Percentiles rank a stretch among this genome's conserved stretches.
These are phyloP conservation scores for Solanum etuberosum DNA, from an alignment of 257 asterid species.

Conservation along the genomic window DNA sequence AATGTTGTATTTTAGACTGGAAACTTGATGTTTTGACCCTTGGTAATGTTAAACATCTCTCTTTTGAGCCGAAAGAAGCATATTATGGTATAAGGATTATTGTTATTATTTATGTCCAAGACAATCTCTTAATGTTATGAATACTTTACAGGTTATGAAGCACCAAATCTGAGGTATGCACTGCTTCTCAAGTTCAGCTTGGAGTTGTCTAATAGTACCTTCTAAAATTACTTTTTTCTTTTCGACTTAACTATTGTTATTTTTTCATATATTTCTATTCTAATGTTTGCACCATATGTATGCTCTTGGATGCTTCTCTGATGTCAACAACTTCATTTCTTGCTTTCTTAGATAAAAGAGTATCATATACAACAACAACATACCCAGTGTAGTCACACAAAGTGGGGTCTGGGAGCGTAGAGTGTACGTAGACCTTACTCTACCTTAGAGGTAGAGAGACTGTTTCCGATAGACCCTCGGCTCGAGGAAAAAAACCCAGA, in stretches of 20 bases:
- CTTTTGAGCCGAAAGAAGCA: background rate
- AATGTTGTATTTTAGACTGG: background rate
- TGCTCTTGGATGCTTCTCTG: background rate
- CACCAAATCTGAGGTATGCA: background rate
- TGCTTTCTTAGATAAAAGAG: background rate
- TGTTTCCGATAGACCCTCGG: background rate
- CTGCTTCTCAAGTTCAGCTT: background rate
- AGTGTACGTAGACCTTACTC: background rate
- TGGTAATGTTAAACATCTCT: background rate
- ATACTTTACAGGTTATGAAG: background rate
- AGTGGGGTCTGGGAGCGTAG: background rate
- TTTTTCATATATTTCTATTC: background rate
- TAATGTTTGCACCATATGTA: background rate
- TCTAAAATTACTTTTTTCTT: background rate
- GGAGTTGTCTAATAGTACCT: background rate
- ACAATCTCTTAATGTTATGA: background rate
- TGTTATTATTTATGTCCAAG: background rate
- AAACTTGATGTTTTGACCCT: background rate
- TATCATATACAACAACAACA: background rate
- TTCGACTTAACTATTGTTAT: background rate
- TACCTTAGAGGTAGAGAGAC: background rate
- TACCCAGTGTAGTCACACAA: background rate
- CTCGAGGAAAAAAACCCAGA: background rate
- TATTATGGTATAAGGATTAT: background rate
- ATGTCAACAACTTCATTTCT: background rate